Evolutionary conservation across 495 filamentous ascomycete genomes (phyloP).

Genomic region (Talaromyces proteolyticus): DNA sequence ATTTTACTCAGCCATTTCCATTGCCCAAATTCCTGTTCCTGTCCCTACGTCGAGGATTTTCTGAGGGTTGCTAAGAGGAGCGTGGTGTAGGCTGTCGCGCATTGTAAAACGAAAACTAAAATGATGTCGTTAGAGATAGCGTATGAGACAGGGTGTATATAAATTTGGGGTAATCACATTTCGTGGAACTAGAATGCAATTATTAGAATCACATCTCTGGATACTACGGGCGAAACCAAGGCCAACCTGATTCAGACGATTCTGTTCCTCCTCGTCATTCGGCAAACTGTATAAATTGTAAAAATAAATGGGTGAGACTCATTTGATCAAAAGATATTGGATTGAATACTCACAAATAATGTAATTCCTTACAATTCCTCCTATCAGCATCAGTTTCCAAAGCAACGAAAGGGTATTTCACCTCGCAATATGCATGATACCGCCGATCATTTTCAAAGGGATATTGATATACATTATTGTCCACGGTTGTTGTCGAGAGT

Average conservation of each 20-base stretch:
- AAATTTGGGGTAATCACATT: too few species aligned
- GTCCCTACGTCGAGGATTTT: slow-evolving; percentile 59
- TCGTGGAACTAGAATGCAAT: too few species aligned
- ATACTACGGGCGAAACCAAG: slow-evolving; percentile 9
- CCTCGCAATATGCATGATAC: slow-evolving; percentile 15
- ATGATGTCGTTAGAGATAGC: not conserved
- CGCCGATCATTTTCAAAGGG: slow-evolving; percentile 22
- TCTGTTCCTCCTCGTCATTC: slow-evolving; percentile 20
- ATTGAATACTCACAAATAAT: not conserved
- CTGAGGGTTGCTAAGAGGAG: slow-evolving; percentile 45
- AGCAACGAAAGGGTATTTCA: not conserved
- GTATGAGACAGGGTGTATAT: not conserved
- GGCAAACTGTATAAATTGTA: slow-evolving; percentile 13
- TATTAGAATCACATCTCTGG: not conserved
- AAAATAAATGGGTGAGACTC: not conserved
- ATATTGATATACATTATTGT: too few species aligned
- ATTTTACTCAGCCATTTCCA: slow-evolving; percentile 43
- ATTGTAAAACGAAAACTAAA: slow-evolving; percentile 30
- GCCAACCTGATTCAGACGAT: slow-evolving; percentile 16
- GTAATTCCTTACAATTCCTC: too few species aligned
- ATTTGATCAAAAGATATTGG: not conserved
- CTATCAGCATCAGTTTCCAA: too few species aligned
- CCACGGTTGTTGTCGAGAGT: too few species aligned
- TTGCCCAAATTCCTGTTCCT: slow-evolving; percentile 62
- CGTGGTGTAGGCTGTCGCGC: slow-evolving; percentile 43